Conservation (phyloP, 208 protist genomes). For the Wallacemonas rigidus region DNA sequence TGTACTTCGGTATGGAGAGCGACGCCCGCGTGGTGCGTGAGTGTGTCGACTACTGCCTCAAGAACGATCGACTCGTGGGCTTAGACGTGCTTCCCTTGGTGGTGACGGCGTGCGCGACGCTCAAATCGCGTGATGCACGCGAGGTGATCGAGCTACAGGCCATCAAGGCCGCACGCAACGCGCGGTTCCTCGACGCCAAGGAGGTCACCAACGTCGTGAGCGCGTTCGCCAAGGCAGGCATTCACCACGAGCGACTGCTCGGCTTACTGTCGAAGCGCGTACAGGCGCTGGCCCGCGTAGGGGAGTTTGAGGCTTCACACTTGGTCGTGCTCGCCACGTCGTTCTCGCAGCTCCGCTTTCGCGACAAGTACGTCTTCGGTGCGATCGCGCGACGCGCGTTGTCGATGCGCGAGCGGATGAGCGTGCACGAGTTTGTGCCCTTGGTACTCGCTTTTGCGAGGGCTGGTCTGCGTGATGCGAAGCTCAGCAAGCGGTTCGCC, state of each 20-base stretch:
- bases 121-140: constrained; percentile 89
- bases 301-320: constrained; percentile 89
- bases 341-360: constrained; percentile 79
- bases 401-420: constrained; percentile 89
- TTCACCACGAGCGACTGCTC: constrained; percentile 87
- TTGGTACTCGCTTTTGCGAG: constrained; percentile 87
- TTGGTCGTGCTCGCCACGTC: constrained; percentile 86
- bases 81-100: constrained; percentile 86
- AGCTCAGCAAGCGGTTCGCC: constrained; percentile 90
- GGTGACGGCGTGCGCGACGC: constrained; percentile 88
- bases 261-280: constrained; percentile 79
- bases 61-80: constrained; percentile 89
- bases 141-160: constrained; percentile 93
- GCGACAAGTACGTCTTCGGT: constrained; percentile 80
- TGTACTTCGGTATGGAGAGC: constrained; percentile 94
- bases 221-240: constrained; percentile 88
- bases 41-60: constrained; percentile 91
- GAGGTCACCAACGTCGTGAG: constrained; percentile 86
- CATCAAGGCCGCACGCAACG: constrained; percentile 82
- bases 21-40: constrained; percentile 90
- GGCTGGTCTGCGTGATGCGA: constrained; percentile 82
- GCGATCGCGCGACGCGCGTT: constrained; percentile 84
- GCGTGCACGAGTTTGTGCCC: constrained; percentile 87
- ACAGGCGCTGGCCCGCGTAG: constrained; percentile 85
- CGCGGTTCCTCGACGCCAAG: constrained; percentile 87